Percentiles rank a stretch among this genome's conserved stretches.
These are phyloP conservation scores for Crotalaria pallida DNA, from an alignment of 306 rosid species.

Conservation along the genomic window DNA sequence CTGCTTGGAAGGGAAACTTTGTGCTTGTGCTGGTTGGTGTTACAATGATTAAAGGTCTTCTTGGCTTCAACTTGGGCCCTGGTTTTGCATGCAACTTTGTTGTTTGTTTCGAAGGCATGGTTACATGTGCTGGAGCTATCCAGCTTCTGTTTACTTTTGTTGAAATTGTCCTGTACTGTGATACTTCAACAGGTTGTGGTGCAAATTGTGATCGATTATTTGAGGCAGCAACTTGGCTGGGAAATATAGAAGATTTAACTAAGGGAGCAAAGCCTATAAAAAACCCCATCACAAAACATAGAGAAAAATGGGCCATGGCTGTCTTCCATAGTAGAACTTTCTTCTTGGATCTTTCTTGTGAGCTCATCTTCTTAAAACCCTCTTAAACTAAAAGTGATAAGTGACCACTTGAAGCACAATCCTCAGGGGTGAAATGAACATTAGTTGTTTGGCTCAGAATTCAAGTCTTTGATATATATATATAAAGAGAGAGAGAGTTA, in stretches of 20 bases:
- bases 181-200: constrained; percentile 33
- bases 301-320: constrained; percentile 69
- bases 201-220: constrained; percentile 31
- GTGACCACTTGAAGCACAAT: constrained; percentile 2
- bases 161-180: constrained; percentile 15
- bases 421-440: constrained; percentile 12
- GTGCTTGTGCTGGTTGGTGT: constrained; percentile 84
- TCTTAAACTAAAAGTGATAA: constrained; percentile 1
- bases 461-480: too few relatives aligned
- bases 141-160: constrained; percentile 25
- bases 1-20: constrained; percentile 38
- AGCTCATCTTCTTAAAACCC: constrained; percentile 44
- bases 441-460: constrained; percentile 4
- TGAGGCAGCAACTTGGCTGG: constrained; percentile 19
- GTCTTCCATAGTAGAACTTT: constrained; percentile 74
- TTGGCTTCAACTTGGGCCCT: constrained; percentile 33
- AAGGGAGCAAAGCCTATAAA: constrained; percentile 89
- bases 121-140: constrained; percentile 24
- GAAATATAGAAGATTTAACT: constrained; percentile 43
- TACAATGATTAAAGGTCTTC: constrained; percentile 55
- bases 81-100: background rate
- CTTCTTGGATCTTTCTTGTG: constrained; percentile 78
- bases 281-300: constrained; percentile 86
- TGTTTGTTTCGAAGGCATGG: constrained; percentile 19
- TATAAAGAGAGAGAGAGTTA: too few relatives aligned